Percentiles rank a stretch among this genome's conserved stretches.
phyloP scores from a whole-genome alignment of 2,329 filamentous ascomycete species.

The Sordariomycetes sp. region DNA sequence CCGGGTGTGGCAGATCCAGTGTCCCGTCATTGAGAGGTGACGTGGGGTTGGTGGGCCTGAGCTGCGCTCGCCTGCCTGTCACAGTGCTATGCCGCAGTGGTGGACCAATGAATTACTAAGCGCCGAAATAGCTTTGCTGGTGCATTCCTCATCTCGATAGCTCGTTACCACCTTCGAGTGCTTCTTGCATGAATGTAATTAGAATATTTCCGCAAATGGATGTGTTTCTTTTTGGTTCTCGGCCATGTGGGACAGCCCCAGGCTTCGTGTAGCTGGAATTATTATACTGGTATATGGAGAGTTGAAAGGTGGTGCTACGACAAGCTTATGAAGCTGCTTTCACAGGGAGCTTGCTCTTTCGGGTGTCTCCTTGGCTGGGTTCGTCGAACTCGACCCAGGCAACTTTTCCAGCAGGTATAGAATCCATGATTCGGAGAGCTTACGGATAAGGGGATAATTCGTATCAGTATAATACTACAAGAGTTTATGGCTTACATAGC shows the following conservation, averaged over 20 bases:
- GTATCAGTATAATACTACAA: too few relatives aligned
- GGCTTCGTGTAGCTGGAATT: too few relatives aligned
- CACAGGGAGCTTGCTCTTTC: background rate
- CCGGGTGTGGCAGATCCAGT: background rate
- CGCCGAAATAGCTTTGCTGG: background rate
- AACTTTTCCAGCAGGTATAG: too few relatives aligned
- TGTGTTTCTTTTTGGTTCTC: too few relatives aligned
- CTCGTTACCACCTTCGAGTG: background rate
- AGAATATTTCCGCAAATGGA: background rate
- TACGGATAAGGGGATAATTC: too few relatives aligned
- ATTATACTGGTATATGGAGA: too few relatives aligned
- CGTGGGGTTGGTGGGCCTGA: conserved; percentile 5
- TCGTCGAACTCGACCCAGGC: too few relatives aligned
- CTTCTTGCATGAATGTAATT: background rate
- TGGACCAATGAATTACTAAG: background rate
- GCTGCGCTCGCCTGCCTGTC: background rate
- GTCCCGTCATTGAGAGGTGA: background rate
- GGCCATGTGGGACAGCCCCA: too few relatives aligned
- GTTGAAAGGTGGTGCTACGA: background rate
- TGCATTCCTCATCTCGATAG: background rate
- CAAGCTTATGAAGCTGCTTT: background rate
- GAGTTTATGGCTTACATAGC: background rate
- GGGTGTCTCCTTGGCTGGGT: too few relatives aligned
- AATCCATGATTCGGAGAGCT: too few relatives aligned
- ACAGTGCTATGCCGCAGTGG: too few relatives aligned